Evolutionary conservation across 306 rosid genomes (phyloP), one percentile per base, ranked within the genome.

Genomic region (Lathyrus oleraceus): DNA sequence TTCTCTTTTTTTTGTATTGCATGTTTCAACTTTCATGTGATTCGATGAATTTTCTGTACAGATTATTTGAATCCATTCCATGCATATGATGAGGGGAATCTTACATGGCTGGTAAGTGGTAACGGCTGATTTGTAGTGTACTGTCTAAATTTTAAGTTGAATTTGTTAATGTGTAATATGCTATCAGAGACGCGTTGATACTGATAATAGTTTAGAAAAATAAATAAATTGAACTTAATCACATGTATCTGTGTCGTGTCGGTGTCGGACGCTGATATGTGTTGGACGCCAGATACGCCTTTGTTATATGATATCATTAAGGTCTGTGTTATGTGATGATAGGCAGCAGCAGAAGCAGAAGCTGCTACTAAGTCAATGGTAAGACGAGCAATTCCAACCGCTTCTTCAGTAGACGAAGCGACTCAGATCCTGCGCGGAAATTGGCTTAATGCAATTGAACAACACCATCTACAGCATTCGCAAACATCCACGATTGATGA

Each of bases 281-380:
- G 52, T 45, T 15, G 10, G 21, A 15, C 53, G 15, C 20, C 39
- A 7, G 10, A 35, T 35, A 35, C 2, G 39, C 9, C 2, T 30
- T 35, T 35, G 39, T 35, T 35, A 35, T 35, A 32, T 35, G 39
- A 35, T 61, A 45, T 74, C 39, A 27, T 59, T 59, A 48, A 78
- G 23, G 74, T 57, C 15, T 61, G 49, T 59, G 25, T 80, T 35
- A 43, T 59, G 6, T 66, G 35, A 80, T 59, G 70, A 61, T 57
- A 87, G 92, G 92, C 92, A 42, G 92, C 92, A 47, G 92, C 92
- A 48, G 92, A 87, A 81, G 92, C 89, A 14, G 88, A 87, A 76
- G 77, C 88, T 23, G 89, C 92, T 67, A 87, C 89, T 3, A 61
- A 85, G 86, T 85, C 92, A 25, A 83, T 85, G 83, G 74, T 4